phyloP scores from a whole-genome alignment of 148 eudicot species.

The Silene conica region DNA sequence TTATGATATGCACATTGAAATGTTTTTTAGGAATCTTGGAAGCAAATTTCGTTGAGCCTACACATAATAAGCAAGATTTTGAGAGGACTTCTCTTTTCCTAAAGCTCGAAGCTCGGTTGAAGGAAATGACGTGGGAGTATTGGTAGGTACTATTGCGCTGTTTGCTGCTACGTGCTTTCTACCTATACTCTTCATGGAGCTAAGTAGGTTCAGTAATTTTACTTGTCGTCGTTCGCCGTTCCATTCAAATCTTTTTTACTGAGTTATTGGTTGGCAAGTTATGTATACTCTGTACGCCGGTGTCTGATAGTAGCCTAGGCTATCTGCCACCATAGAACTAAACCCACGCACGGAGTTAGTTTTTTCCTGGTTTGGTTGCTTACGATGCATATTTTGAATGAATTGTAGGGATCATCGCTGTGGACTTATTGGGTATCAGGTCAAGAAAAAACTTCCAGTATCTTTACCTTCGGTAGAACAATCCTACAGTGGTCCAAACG shows the following conservation, averaged over 20 bases:
- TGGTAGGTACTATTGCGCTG: conserved; percentile 43
- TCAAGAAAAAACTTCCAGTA: conserved; percentile 39
- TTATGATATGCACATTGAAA: not conserved
- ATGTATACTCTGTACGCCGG: not conserved
- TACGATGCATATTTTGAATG: conserved; percentile 14
- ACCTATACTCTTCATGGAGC: not conserved
- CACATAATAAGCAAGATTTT: conserved; percentile 85
- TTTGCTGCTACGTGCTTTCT: not conserved
- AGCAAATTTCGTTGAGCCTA: conserved; percentile 78
- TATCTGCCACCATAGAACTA: not conserved
- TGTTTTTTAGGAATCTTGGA: conserved; percentile 53
- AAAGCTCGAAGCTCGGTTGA: conserved; percentile 70
- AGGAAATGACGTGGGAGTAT: conserved; percentile 74
- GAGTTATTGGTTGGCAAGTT: not conserved
- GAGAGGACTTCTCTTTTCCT: conserved; percentile 80
- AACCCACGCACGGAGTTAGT: not conserved
- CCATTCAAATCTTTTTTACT: not conserved
- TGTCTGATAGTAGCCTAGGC: not conserved
- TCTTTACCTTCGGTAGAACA: conserved; percentile 18
- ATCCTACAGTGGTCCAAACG: conserved; percentile 23
- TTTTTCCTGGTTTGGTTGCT: not conserved
- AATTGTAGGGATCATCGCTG: conserved; percentile 74
- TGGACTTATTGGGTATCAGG: conserved; percentile 66
- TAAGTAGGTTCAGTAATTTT: not conserved
- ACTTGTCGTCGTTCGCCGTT: not conserved